phyloP scores from a whole-genome alignment of 345 rosid species.

The Populus alba region DNA sequence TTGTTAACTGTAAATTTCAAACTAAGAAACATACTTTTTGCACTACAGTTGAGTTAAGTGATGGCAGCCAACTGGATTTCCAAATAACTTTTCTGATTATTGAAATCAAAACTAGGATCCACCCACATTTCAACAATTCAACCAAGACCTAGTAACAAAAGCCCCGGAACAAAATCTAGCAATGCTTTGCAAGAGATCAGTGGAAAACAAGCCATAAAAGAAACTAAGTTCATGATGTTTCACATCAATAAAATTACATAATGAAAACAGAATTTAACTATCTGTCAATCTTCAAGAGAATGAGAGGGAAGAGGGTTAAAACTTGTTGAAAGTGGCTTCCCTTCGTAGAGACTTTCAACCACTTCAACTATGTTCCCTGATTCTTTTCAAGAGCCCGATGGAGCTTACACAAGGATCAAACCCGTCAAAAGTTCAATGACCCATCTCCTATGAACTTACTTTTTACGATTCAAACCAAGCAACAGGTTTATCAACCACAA shows the following conservation, averaged over 20 bases:
- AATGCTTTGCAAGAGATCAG: background rate
- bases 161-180: background rate
- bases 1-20: background rate
- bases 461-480: background rate
- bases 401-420: background rate
- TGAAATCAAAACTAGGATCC: background rate
- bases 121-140: background rate
- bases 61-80: background rate
- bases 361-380: background rate
- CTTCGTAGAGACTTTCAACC: background rate
- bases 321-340: background rate
- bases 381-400: background rate
- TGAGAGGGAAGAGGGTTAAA: background rate
- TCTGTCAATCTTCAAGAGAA: background rate
- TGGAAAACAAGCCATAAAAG: background rate
- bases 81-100: background rate
- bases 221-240: background rate
- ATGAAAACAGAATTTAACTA: background rate
- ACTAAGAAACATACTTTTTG: background rate
- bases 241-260: background rate
- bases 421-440: background rate
- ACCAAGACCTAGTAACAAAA: background rate
- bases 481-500: background rate
- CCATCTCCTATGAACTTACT: background rate
- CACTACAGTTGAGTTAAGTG: background rate